phyloP scores from a whole-genome alignment of 2,329 filamentous ascomycete genomes.

The Xylaria sp. region DNA sequence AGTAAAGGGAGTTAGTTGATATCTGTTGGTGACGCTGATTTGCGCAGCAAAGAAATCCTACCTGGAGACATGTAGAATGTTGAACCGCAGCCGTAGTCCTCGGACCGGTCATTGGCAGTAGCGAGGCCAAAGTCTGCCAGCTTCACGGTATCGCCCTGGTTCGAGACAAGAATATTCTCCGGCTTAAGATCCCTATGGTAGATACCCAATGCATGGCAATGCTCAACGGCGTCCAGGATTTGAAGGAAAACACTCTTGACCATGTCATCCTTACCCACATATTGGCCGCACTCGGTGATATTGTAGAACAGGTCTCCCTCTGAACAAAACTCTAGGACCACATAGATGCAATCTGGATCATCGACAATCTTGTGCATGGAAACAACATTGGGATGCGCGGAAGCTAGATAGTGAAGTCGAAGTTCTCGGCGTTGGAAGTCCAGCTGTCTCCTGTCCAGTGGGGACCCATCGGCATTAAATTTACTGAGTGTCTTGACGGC shows the following conservation, averaged over 20 bases:
- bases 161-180: constrained; percentile 94
- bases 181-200: constrained; percentile 98
- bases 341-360: constrained; percentile 90
- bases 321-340: constrained; percentile 95
- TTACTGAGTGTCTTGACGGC: constrained; percentile 98
- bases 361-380: constrained; percentile 95
- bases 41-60: constrained; percentile 61
- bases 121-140: constrained; percentile 97
- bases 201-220: constrained; percentile 92
- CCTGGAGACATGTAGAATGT: constrained; percentile 99
- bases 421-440: constrained; percentile 95
- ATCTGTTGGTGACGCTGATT: constrained; percentile 31
- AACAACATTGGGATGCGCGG: constrained; percentile 90
- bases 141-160: constrained; percentile 90
- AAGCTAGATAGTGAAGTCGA: constrained; percentile 87
- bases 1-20: constrained; percentile 43
- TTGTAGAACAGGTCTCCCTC: constrained; percentile 97
- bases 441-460: constrained; percentile 84
- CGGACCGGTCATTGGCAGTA: constrained; percentile 82
- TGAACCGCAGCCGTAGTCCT: constrained; percentile 97
- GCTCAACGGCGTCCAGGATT: constrained; percentile 94
- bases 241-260: constrained; percentile 91
- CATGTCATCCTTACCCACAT: constrained; percentile 90
- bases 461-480: constrained; percentile 75
- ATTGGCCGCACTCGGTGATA: constrained; percentile 94